Conservation (phyloP, 305 asterid genomes). For the Vinca major region DNA sequence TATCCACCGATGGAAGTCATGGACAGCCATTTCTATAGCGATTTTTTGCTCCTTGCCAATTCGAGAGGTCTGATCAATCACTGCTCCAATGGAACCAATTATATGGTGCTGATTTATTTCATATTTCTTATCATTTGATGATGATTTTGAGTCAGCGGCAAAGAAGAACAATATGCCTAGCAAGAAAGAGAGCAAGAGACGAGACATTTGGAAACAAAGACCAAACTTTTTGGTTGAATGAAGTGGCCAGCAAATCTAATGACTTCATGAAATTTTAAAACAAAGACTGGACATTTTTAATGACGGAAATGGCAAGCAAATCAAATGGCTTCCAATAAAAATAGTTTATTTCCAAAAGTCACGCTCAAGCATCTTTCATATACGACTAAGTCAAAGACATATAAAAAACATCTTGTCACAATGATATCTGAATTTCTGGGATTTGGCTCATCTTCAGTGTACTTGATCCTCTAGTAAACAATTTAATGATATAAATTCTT, state of each 20-base stretch:
- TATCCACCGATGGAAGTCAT: slow-evolving; percentile 20
- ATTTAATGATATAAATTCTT: no score
- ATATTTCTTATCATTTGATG: not conserved
- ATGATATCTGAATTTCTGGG: not conserved
- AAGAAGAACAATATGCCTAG: not conserved
- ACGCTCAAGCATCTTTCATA: not conserved
- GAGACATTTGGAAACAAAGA: slow-evolving; percentile 1
- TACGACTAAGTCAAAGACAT: slow-evolving; percentile 3
- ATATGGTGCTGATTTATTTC: not conserved
- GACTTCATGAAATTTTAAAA: not conserved
- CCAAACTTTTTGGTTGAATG: not conserved
- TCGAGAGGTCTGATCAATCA: slow-evolving; percentile 30
- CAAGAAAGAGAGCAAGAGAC: not conserved
- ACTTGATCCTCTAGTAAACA: no score
- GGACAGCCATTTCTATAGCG: slow-evolving; percentile 41
- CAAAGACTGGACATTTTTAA: no score
- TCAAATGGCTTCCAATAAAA: not conserved
- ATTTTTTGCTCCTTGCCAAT: slow-evolving; percentile 47
- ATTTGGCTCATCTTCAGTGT: no score
- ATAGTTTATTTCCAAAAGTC: no score
- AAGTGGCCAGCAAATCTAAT: not conserved
- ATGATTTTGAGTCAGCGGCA: not conserved
- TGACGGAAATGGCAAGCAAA: no score
- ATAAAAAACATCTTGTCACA: not conserved
- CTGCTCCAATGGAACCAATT: slow-evolving; percentile 25